Conservation (phyloP, 352 stramenopile species). For the Sclerospora graminicola region DNA sequence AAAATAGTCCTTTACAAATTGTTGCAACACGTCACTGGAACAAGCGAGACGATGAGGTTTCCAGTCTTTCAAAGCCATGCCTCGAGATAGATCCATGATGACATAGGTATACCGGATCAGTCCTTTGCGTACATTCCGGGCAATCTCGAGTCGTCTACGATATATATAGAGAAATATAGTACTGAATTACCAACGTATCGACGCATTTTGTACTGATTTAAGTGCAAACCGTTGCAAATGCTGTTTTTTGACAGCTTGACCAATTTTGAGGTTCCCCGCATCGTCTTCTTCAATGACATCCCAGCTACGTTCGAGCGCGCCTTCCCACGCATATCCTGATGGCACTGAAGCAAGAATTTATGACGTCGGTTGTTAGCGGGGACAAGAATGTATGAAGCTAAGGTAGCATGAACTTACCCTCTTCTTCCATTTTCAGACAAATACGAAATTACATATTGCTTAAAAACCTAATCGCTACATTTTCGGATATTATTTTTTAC, state of each 20-base stretch:
- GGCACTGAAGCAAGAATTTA: slow-evolving; percentile 6
- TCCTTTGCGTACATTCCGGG: slow-evolving; percentile 76
- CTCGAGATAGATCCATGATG: slow-evolving; percentile 76
- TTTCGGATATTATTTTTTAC: no score
- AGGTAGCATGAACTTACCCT: slow-evolving; percentile 5
- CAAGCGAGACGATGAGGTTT: slow-evolving; percentile 72
- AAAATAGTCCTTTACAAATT: slow-evolving; percentile 89
- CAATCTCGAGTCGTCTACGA: slow-evolving; percentile 57
- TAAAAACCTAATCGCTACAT: no score
- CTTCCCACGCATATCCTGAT: slow-evolving; percentile 80
- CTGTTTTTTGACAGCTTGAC: slow-evolving; percentile 46
- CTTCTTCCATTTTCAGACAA: slow-evolving; percentile 27
- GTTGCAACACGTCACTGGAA: slow-evolving; percentile 54
- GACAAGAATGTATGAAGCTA: no score
- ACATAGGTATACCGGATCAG: slow-evolving; percentile 84
- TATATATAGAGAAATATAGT: not conserved
- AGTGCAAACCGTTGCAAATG: slow-evolving; percentile 54
- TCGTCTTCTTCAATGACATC: slow-evolving; percentile 82
- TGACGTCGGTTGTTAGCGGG: not conserved
- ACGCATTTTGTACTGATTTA: not conserved
- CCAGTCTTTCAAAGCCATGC: slow-evolving; percentile 83
- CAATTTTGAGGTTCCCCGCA: slow-evolving; percentile 70
- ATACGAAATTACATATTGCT: no score
- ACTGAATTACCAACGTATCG: not conserved
- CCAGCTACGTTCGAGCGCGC: slow-evolving; percentile 76